Base-by-base conservation (phyloP, 2,329 filamentous ascomycete species). In the Zymoseptoria pseudotritici region DNA sequence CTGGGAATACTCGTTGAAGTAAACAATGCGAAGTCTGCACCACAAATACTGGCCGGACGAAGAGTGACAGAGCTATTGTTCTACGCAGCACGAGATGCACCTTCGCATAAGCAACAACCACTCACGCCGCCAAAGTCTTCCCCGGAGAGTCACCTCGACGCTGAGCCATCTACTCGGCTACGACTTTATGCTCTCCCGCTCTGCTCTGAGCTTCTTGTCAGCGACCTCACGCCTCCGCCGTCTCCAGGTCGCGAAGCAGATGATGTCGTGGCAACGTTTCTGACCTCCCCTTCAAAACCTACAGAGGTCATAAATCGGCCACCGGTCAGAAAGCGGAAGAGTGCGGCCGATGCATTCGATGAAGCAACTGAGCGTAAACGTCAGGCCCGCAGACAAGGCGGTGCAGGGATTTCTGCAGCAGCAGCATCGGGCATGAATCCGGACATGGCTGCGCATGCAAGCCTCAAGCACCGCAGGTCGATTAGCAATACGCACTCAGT, bases 51-150 rank as follows among this genome's bases (percentile, higher is more conserved):
- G 20, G 24, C 26, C 52, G 22, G 52, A 21, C 22, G 13, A 20
- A 63, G 63, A 19, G 62, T 75, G 2, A 79, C 78, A 0, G 78
- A 81, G 54, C 65, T 81, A 0, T 69, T 81, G 4, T 76, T 81
- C 61, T 80, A 78, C 58, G 77, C 75, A 6, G 73, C 73, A 2
- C 67, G 72, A 56, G 63, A 63, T 42, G 11, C 56, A 13, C n/a
- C 65, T 31, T 8, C 58, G 21, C 51, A 62, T 36, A 22, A 64
- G 5, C 53, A 61, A 20, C 54, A 59, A 22, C 63, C 72, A 46
- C 70, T 71, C 6, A 74, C 74, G 50, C 74, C 73, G 26, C 72
- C 72, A 13, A 67, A 70, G 0, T 73, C 72, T 0, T 73, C 71
- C 2, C 66, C 67, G 3, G 56, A 49, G 17, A 20, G 46, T 26